phyloP scores from a whole-genome alignment of 2,329 filamentous ascomycete genomes.

The Coleophoma crateriformis region DNA sequence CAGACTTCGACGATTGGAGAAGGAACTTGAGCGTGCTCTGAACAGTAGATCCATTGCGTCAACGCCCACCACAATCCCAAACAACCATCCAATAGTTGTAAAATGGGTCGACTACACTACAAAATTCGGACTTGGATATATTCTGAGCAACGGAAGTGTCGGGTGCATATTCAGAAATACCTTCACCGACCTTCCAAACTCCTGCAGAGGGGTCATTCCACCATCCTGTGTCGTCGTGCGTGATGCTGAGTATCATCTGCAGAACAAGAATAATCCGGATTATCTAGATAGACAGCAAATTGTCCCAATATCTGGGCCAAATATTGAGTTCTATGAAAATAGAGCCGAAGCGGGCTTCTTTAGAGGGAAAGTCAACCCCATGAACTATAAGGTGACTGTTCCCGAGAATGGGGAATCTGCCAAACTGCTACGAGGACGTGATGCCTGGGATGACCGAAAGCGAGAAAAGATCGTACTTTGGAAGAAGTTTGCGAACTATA shows the following conservation, averaged over 20 bases:
- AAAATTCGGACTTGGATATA: slow-evolving; percentile 80
- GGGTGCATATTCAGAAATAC: slow-evolving; percentile 61
- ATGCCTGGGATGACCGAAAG: slow-evolving; percentile 61
- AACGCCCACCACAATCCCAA: slow-evolving; percentile 46
- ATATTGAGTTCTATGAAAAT: slow-evolving; percentile 71
- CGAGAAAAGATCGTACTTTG: slow-evolving; percentile 60
- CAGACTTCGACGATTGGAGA: slow-evolving; percentile 49
- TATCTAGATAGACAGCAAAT: slow-evolving; percentile 56
- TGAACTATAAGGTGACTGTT: slow-evolving; percentile 51
- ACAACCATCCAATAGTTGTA: slow-evolving; percentile 58
- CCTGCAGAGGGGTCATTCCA: slow-evolving; percentile 47
- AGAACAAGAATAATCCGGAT: slow-evolving; percentile 48
- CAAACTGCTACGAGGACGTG: slow-evolving; percentile 56
- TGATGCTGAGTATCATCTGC: slow-evolving; percentile 65
- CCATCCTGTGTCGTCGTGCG: slow-evolving; percentile 68
- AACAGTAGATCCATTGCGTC: slow-evolving; percentile 60
- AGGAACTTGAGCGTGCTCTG: slow-evolving; percentile 55
- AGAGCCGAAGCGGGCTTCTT: slow-evolving; percentile 58
- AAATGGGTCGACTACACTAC: slow-evolving; percentile 90
- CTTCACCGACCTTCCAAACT: slow-evolving; percentile 38
- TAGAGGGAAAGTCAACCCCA: slow-evolving; percentile 58
- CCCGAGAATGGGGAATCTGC: slow-evolving; percentile 53
- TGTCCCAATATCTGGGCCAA: slow-evolving; percentile 54
- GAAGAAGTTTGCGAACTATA: slow-evolving; percentile 72
- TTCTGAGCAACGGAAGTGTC: slow-evolving; percentile 75